phyloP scores from a whole-genome alignment of 2,329 filamentous ascomycete genomes.

The Botrytis galanthina region DNA sequence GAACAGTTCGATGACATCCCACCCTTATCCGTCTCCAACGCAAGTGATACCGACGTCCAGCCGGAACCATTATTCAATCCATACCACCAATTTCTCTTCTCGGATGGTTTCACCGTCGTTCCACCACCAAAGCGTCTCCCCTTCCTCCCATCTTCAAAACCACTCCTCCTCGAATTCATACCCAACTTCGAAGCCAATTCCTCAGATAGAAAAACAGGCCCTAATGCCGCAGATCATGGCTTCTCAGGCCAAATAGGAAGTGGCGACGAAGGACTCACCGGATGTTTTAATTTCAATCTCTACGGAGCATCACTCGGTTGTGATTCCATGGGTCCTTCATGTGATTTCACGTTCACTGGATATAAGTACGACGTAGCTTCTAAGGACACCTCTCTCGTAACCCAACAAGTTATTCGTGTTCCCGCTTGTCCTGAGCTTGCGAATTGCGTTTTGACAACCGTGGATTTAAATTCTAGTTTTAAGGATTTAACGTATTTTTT shows the following conservation, averaged over 20 bases:
- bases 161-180: slow-evolving; percentile 38
- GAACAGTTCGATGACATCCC: slow-evolving; percentile 38
- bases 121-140: slow-evolving; percentile 35
- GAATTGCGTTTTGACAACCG: slow-evolving; percentile 37
- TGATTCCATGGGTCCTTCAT: slow-evolving; percentile 38
- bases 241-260: slow-evolving; percentile 34
- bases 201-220: slow-evolving; percentile 22
- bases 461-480: slow-evolving; percentile 36
- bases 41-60: slow-evolving; percentile 24
- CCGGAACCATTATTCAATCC: slow-evolving; percentile 37
- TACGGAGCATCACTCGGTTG: slow-evolving; percentile 43
- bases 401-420: slow-evolving; percentile 31
- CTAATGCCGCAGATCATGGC: slow-evolving; percentile 34
- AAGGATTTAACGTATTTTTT: slow-evolving; percentile 42
- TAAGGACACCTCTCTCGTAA: slow-evolving; percentile 29
- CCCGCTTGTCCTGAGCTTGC: slow-evolving; percentile 35
- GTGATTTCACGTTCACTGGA: slow-evolving; percentile 43
- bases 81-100: slow-evolving; percentile 41
- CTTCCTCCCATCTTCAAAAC: slow-evolving; percentile 36
- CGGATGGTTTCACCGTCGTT: slow-evolving; percentile 39
- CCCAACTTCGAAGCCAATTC: slow-evolving; percentile 31
- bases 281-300: slow-evolving; percentile 42
- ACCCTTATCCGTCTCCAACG: slow-evolving; percentile 28
- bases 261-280: slow-evolving; percentile 31
- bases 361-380: slow-evolving; percentile 34